A percentile compares a stretch with the other conserved stretches of the same genome.
These are phyloP conservation scores for Physcomitrium patens DNA, from an alignment of 225 moss, liverwort and hornwort genomes.

Conservation along the genomic window DNA sequence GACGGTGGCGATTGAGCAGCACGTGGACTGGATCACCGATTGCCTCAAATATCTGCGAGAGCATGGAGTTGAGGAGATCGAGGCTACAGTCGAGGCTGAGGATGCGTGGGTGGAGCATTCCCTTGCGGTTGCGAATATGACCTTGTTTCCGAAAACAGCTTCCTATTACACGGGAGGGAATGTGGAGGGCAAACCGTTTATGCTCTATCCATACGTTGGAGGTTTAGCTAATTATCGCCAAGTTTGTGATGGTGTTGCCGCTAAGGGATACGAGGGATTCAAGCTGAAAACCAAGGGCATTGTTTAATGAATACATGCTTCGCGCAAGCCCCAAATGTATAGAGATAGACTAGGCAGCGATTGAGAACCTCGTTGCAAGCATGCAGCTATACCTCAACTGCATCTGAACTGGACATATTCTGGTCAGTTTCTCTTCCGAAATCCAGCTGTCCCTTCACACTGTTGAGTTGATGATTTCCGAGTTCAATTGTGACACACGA, in stretches of 20 bases:
- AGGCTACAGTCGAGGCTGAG: not conserved
- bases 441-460: too few relatives aligned
- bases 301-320: not conserved
- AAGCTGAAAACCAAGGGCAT: not conserved
- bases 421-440: too few relatives aligned
- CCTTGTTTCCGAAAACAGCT: not conserved
- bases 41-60: conserved; percentile 4
- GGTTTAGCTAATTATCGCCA: not conserved
- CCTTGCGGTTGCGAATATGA: not conserved
- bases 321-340: too few relatives aligned
- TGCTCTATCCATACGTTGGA: not conserved
- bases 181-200: not conserved
- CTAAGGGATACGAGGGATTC: conserved; percentile 27
- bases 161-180: conserved; percentile 14
- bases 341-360: too few relatives aligned
- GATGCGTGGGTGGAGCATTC: conserved; percentile 35
- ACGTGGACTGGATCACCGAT: conserved; percentile 41
- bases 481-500: too few relatives aligned
- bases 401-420: too few relatives aligned
- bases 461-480: too few relatives aligned
- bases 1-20: conserved; percentile 19
- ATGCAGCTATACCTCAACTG: too few relatives aligned
- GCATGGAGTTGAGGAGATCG: conserved; percentile 20
- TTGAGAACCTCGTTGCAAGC: too few relatives aligned
- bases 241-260: not conserved